Evolutionary conservation across 305 asterid species (phyloP).

Genomic region (Solanum hybrid): DNA sequence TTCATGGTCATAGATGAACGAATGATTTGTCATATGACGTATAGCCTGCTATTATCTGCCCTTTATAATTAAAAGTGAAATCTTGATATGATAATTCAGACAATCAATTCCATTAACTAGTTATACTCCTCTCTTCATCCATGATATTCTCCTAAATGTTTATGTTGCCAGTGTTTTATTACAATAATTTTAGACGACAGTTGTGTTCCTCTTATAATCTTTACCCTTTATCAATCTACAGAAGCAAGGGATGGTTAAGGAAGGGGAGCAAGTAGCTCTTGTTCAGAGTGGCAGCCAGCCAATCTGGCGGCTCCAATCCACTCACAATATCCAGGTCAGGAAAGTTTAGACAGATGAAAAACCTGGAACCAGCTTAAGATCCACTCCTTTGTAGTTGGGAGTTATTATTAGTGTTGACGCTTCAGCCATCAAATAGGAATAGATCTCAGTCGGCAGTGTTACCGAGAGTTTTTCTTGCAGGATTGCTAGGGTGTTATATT

Average conservation of each 20-base stretch:
- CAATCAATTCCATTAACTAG: background rate
- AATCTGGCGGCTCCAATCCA: slow-evolving; percentile 79
- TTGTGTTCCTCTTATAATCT: background rate
- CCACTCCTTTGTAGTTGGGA: background rate
- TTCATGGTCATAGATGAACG: background rate
- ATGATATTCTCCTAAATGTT: background rate
- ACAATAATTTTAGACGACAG: background rate
- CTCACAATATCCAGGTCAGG: slow-evolving; percentile 90
- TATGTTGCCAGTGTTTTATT: background rate
- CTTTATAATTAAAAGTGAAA: background rate
- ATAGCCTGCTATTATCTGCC: background rate
- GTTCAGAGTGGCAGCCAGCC: slow-evolving; percentile 93
- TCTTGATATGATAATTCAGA: background rate
- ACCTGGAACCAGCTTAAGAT: background rate
- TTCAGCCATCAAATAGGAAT: background rate
- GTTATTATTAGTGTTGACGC: background rate
- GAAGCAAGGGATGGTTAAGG: slow-evolving; percentile 93
- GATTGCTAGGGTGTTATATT: background rate
- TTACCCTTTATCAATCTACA: slow-evolving; percentile 11
- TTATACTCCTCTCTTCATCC: background rate
- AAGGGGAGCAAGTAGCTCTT: slow-evolving; percentile 86
- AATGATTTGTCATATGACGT: background rate
- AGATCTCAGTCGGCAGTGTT: background rate
- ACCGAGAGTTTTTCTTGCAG: background rate
- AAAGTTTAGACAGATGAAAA: slow-evolving; percentile 34